Evolutionary conservation across 805 yeast genomes (phyloP), one percentile per base, ranked within the genome.

Genomic region (Kurtzmaniella fragi): DNA sequence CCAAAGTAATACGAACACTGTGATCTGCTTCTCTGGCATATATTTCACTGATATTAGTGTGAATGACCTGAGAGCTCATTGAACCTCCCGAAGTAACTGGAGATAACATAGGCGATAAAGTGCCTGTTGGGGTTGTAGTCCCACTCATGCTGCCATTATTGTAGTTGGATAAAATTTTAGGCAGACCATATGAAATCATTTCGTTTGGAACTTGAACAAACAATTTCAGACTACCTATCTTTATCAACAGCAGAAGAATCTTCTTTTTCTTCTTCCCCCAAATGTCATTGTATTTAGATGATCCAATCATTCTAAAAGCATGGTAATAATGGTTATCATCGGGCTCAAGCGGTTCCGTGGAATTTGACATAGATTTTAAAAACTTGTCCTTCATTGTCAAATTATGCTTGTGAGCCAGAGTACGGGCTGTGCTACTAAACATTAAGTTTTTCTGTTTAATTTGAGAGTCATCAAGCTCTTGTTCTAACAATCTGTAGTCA

Each of bases 191-290:
- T 1, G 64, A 60, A 11, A 69, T 45, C 5, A 61, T 50, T 38
- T 58, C 57, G 29, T 48, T 46, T 1, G 73, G 73, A 0, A 67
- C 62, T 30, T 46, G 48, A 10, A 54, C 66, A 38, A 53, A 59
- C 8, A 69, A 37, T 29, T 48, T 51, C 64, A 62, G 61, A 2
- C 47, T 48, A 1, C 74, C 74, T 15, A 64, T 48, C 32, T 58
- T 59, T 6, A 56, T 53, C 3, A 54, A 38, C 2, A 66, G 52
- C 34, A 69, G 57, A 16, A 68, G 47, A 17, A 68, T 49, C 39
- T 57, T 54, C 42, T 62, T 65, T 48, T 64, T 67, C 53, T 62
- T 63, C 45, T 61, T 64, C 6, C 63, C 66, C 45, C 43, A 56
- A 1, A 67, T 52, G 0, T 49, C 49, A 8, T 49, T 39, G 1